Evolutionary conservation across 257 asterid species (phyloP), one percentile per base, ranked within the genome.

Genomic region (Hygrophila difformis): DNA sequence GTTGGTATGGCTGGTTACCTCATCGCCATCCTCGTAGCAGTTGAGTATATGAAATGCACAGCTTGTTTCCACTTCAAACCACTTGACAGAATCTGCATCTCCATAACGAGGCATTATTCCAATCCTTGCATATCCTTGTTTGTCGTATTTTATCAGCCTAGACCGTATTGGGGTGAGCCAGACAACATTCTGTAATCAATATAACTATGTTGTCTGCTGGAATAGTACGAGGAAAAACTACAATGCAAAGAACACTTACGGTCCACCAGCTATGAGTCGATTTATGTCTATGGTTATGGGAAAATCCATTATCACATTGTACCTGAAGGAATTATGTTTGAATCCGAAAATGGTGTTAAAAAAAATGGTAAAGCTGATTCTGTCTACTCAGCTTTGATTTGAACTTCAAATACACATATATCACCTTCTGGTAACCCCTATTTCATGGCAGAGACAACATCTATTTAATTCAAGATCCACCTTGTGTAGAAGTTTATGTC

Each of bases 101-200:
- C 96, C 96, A 53, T 72, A 86, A 11, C 81, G 88, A 44, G 92
- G 94, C 94, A 86, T 76, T 47, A 86, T 50, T 38, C 96, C 88
- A 1, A 86, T 76, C 64, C 85, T 73, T 0, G 92, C 88, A 46
- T 66, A 74, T 39, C 59, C 75, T 39, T 64, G 53, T 16, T 60
- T 62, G 3, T 74, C 60, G 49, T 69, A 75, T 56, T 65, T 78
- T 13, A 85, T 59, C 6, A 85, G 60, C 47, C 93, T 81, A 33
- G 8, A 33, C 6, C 12, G 2, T 12, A 33, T 33, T 9, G 10
- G 37, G 37, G 8, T 26, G 31, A n/a, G n/a, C n/a, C n/a, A n/a
- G n/a, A n/a, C n/a, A n/a, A n/a, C n/a, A n/a, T n/a, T n/a, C n/a
- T n/a, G n/a, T n/a, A n/a, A n/a, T n/a, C n/a, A n/a, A n/a, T n/a